Conservation (phyloP, 2,329 filamentous ascomycete genomes). For the Ophiostoma perfectum region DNA sequence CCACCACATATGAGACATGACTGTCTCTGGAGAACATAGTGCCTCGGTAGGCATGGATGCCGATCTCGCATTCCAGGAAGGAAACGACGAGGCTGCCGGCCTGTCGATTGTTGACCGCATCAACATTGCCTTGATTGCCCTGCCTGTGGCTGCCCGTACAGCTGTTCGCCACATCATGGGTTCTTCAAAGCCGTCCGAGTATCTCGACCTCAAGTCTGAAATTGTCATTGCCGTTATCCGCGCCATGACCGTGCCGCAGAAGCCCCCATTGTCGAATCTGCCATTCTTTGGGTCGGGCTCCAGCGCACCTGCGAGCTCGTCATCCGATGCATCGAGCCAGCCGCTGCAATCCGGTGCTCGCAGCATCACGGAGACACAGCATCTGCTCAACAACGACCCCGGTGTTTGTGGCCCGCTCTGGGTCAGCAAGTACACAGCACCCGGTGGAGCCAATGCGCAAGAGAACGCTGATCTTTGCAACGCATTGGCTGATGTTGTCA, state of each 20-base stretch:
- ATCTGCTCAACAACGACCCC: constrained; percentile 54
- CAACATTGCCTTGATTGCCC: constrained; percentile 15
- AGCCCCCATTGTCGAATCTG: constrained; percentile 7
- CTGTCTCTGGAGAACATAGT: background rate
- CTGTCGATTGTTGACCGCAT: constrained; percentile 39
- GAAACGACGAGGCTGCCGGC: background rate
- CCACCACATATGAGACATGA: background rate
- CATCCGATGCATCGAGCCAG: constrained; percentile 29
- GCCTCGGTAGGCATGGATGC: background rate
- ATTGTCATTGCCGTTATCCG: constrained; percentile 68
- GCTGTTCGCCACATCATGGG: constrained; percentile 59
- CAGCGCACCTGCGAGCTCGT: background rate
- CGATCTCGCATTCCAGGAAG: constrained; percentile 11
- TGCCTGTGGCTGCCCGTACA: constrained; percentile 60
- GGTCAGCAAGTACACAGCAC: constrained; percentile 66
- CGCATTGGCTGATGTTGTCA: constrained; percentile 53
- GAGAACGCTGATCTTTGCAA: constrained; percentile 48
- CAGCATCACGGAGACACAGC: constrained; percentile 59
- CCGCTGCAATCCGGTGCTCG: constrained; percentile 18
- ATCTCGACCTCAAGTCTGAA: constrained; percentile 73
- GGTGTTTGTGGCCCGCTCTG: constrained; percentile 75
- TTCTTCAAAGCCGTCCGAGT: constrained; percentile 63
- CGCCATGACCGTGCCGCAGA: constrained; percentile 39
- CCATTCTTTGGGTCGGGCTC: constrained; percentile 10
- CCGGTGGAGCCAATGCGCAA: constrained; percentile 47